phyloP scores from a whole-genome alignment of 1,139 yeast species.

The Yamadazyma membranifaciens region DNA sequence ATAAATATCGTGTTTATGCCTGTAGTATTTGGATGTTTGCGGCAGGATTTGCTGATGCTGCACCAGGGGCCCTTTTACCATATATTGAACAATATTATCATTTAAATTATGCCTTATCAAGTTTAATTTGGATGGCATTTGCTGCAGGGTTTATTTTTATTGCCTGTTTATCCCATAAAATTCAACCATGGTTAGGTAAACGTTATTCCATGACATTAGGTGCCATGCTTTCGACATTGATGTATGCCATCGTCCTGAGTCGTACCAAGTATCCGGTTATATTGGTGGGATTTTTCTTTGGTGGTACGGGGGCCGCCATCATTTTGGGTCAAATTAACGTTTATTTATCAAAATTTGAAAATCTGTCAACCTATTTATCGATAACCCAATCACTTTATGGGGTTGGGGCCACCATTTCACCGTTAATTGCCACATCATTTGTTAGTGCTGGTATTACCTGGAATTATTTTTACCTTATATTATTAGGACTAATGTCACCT shows the following conservation, averaged over 20 bases:
- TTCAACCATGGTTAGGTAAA: conserved; percentile 43
- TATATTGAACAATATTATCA: conserved; percentile 36
- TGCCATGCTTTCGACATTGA: conserved; percentile 28
- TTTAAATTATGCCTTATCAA: conserved; percentile 38
- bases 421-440: conserved; percentile 56
- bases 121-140: conserved; percentile 45
- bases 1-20: conserved; percentile 40
- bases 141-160: conserved; percentile 42
- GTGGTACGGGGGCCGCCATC: conserved; percentile 59
- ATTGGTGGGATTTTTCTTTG: conserved; percentile 54
- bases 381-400: conserved; percentile 62
- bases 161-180: conserved; percentile 37
- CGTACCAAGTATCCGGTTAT: conserved; percentile 38
- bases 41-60: conserved; percentile 42
- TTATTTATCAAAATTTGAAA: conserved; percentile 51
- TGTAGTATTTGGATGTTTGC: conserved; percentile 38
- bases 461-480: conserved; percentile 52
- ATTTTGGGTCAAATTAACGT: conserved; percentile 56
- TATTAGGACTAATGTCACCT: conserved; percentile 37
- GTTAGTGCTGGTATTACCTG: conserved; percentile 48
- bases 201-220: conserved; percentile 37
- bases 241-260: conserved; percentile 40
- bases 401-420: conserved; percentile 60
- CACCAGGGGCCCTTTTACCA: conserved; percentile 49
- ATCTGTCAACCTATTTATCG: conserved; percentile 51